Percentiles rank a stretch among this genome's conserved stretches.
phyloP scores from a whole-genome alignment of 257 asterid species.

The Verbascum thapsus region DNA sequence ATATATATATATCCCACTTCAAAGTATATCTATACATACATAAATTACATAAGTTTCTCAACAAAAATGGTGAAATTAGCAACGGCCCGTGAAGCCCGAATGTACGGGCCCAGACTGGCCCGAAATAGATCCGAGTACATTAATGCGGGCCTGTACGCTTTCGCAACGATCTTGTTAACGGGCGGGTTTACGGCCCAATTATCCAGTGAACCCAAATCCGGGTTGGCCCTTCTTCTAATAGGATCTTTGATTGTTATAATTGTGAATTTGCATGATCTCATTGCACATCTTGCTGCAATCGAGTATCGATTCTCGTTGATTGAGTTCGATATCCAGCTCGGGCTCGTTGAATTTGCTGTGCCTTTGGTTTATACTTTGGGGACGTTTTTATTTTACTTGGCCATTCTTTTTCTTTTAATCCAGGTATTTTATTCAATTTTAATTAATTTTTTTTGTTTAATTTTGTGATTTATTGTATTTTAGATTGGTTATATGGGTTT shows the following conservation, averaged over 20 bases:
- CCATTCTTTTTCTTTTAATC: constrained; percentile 66
- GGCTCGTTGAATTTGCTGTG: constrained; percentile 70
- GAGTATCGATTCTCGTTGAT: constrained; percentile 61
- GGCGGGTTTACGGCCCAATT: constrained; percentile 71
- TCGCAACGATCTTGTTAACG: constrained; percentile 61
- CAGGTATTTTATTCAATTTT: constrained; percentile 45
- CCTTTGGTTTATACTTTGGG: constrained; percentile 62
- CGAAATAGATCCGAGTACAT: constrained; percentile 74
- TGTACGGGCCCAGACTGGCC: constrained; percentile 69
- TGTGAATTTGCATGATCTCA: constrained; percentile 76
- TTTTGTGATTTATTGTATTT: background rate
- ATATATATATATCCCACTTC: too few relatives aligned
- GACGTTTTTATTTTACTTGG: constrained; percentile 50
- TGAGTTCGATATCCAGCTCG: constrained; percentile 64
- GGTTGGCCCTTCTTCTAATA: constrained; percentile 61
- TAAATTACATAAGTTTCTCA: background rate
- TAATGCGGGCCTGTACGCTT: constrained; percentile 80
- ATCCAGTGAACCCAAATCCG: constrained; percentile 64
- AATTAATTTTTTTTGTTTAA: background rate
- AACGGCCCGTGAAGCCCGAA: constrained; percentile 75
- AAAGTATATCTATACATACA: too few relatives aligned
- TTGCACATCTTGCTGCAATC: constrained; percentile 77
- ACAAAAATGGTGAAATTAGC: constrained; percentile 82
- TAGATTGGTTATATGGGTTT: too few relatives aligned
- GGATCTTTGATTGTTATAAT: constrained; percentile 42